phyloP scores from a whole-genome alignment of 1,284 basidiomycete genomes.

The Coriolopsis trogii region DNA sequence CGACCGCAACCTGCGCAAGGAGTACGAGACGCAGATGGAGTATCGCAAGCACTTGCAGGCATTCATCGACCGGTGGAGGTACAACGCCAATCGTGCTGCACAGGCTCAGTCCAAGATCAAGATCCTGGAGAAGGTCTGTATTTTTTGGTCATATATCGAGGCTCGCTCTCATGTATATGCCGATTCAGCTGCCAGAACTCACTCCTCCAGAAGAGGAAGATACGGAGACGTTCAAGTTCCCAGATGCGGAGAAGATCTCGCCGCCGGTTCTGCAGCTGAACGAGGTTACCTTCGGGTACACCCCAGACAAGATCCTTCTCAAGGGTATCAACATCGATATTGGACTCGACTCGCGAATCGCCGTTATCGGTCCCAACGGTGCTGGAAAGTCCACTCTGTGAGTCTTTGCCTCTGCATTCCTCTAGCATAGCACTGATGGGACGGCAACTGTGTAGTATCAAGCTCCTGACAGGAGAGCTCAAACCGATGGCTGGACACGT shows the following conservation, averaged over 20 bases:
- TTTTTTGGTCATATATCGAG: not conserved
- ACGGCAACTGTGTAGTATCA: conserved; percentile 63
- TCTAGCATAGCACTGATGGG: not conserved
- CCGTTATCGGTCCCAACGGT: conserved; percentile 86
- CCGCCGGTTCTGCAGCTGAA: conserved; percentile 95
- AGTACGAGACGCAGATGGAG: conserved; percentile 94
- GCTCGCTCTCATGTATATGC: not conserved
- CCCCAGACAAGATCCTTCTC: conserved; percentile 79
- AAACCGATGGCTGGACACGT: conserved; percentile 82
- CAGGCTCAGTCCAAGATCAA: conserved; percentile 83
- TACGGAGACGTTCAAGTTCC: conserved; percentile 92
- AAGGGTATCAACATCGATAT: conserved; percentile 90
- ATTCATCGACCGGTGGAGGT: conserved; percentile 97
- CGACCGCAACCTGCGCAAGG: conserved; percentile 87
- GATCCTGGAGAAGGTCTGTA: conserved; percentile 88
- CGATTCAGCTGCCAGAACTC: conserved; percentile 79
- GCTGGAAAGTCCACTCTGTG: conserved; percentile 82
- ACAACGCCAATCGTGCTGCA: conserved; percentile 86
- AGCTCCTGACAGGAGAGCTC: conserved; percentile 91
- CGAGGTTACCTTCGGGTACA: conserved; percentile 92
- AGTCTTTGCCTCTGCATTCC: conserved; percentile 23
- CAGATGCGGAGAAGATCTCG: conserved; percentile 94
- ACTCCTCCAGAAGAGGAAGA: conserved; percentile 91
- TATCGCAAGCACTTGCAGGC: conserved; percentile 96
- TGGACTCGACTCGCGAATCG: conserved; percentile 86